phyloP scores from a whole-genome alignment of 495 filamentous ascomycete species.

The Lophium mytilinum region DNA sequence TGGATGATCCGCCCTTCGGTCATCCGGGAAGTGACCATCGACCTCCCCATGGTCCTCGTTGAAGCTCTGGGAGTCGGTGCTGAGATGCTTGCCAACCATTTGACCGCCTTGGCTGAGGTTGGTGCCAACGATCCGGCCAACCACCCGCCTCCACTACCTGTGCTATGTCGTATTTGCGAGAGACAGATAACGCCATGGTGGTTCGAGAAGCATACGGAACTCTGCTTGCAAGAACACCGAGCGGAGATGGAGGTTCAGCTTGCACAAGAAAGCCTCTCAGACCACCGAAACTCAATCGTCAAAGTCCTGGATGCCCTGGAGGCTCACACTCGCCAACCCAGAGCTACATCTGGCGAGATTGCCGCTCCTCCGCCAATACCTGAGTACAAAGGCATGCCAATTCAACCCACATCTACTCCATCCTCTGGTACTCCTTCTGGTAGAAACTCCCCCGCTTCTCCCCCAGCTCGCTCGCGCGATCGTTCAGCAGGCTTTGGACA shows the following conservation, averaged over 20 bases:
- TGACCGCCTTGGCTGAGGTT: slow-evolving; percentile 80
- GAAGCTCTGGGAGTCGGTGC: slow-evolving; percentile 91
- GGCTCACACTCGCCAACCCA: slow-evolving; percentile 60
- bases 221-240: slow-evolving; percentile 90
- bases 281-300: slow-evolving; percentile 93
- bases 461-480: slow-evolving; percentile 66
- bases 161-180: slow-evolving; percentile 95
- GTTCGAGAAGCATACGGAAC: slow-evolving; percentile 98
- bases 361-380: slow-evolving; percentile 46
- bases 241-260: slow-evolving; percentile 97
- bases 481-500: slow-evolving; percentile 68
- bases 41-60: slow-evolving; percentile 82
- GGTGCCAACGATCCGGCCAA: slow-evolving; percentile 72
- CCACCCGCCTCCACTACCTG: slow-evolving; percentile 77
- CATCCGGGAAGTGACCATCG: slow-evolving; percentile 85
- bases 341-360: slow-evolving; percentile 49
- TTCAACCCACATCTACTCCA: slow-evolving; percentile 61
- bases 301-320: slow-evolving; percentile 90
- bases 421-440: slow-evolving; percentile 57
- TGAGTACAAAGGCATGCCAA: slow-evolving; percentile 86
- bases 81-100: slow-evolving; percentile 86
- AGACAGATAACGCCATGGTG: slow-evolving; percentile 98
- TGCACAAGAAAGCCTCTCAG: slow-evolving; percentile 83
- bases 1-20: slow-evolving; percentile 98
- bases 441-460: slow-evolving; percentile 58